Evolutionary conservation across 371 early-diverging fungal genomes (phyloP), one percentile per base, ranked within the genome.

Genomic region (Lichtheimia corymbifera): DNA sequence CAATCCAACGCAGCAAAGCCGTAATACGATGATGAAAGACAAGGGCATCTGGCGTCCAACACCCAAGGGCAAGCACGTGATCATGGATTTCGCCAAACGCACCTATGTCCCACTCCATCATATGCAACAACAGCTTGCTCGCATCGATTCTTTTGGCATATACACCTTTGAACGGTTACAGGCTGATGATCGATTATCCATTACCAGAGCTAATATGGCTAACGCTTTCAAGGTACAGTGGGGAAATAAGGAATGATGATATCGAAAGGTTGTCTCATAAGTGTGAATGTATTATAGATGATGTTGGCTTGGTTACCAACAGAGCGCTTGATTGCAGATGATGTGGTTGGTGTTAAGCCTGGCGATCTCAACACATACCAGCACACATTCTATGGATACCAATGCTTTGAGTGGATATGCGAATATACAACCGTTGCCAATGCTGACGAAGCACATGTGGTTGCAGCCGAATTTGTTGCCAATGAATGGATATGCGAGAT

Each of bases 341-440:
- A 77, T 53, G 66, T 84, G 28, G 86, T 81, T 24, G 76, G 76
- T 3, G 54, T 76, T n/a, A 58, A 68, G 17, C 64, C 58, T 14
- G 24, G 57, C 0, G 58, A 50, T 27, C 40, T 69, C 4, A 35
- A 57, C 2, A 64, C 69, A 25, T 73, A 67, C 35, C 58, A 62
- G 50, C 50, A 73, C 44, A 63, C 72, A 1, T 77, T 77, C 59
- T 77, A 64, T 43, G 77, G 77, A 0, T 68, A 73, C 44, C 77
- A 77, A 40, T 71, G 73, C 42, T 69, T 70, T 60, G 88, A 85
- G 30, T 89, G 88, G 88, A 74, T 91, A 27, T 67, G 82, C 55
- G 83, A 83, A 50, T 79, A 85, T 55, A 82, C 88, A 0, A 79
- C 85, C 0, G 83, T 82, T 20, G 78, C 87, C 42, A 77, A 81